These are phyloP conservation scores for Avena sativa DNA, from an alignment of 176 grass and related monocot species.

Conservation along the genomic window DNA sequence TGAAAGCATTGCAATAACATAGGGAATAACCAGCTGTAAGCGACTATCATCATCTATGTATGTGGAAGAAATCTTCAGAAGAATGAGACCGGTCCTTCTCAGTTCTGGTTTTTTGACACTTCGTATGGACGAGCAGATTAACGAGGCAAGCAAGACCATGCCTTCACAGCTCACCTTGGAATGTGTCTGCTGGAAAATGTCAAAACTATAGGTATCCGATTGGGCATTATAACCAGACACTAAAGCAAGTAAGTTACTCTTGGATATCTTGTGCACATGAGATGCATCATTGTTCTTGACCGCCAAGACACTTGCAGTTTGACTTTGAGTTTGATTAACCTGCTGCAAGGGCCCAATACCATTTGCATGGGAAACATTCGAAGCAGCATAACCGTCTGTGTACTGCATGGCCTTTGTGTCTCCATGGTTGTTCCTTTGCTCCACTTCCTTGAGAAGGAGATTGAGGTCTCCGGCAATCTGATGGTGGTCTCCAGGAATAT, in stretches of 20 bases:
- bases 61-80: constrained; percentile 70
- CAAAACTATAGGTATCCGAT: constrained; percentile 73
- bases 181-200: constrained; percentile 59
- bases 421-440: constrained; percentile 50
- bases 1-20: constrained; percentile 97
- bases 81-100: constrained; percentile 82
- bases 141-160: constrained; percentile 94
- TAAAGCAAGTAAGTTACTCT: constrained; percentile 71
- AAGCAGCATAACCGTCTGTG: constrained; percentile 34
- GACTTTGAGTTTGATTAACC: constrained; percentile 32
- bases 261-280: constrained; percentile 69
- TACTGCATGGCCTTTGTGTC: constrained; percentile 37
- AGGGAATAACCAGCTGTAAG: constrained; percentile 91
- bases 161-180: constrained; percentile 76
- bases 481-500: constrained; percentile 48
- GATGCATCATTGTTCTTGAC: constrained; percentile 44
- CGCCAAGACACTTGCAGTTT: constrained; percentile 44
- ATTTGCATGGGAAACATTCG: constrained; percentile 42
- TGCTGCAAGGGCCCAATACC: constrained; percentile 37
- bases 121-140: constrained; percentile 93
- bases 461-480: constrained; percentile 82
- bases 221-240: constrained; percentile 77
- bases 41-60: constrained; percentile 97
- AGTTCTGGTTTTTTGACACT: constrained; percentile 94
- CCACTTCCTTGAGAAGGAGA: constrained; percentile 83